phyloP scores from a whole-genome alignment of 768 basidiomycete species.

The Daedaleopsis sinensis region DNA sequence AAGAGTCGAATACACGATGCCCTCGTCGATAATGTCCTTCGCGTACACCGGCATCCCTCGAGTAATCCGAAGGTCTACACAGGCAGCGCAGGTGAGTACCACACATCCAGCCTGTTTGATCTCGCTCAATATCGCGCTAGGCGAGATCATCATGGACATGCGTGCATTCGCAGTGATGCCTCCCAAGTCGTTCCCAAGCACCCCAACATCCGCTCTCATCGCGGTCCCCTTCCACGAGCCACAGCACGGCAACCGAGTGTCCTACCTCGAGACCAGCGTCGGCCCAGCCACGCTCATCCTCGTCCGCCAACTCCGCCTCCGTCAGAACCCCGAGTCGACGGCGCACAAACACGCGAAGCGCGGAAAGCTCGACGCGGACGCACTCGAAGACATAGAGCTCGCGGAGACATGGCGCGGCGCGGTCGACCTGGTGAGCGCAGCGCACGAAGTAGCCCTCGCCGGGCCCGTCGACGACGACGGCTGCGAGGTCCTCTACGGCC shows the following conservation, averaged over 20 bases:
- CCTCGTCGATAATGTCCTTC: constrained; percentile 18
- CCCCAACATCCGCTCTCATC: constrained; percentile 10
- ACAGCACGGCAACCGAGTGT: constrained; percentile 18
- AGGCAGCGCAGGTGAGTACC: constrained; percentile 26
- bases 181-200: constrained; percentile 10
- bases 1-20: constrained; percentile 21
- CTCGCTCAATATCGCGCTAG: constrained; percentile 6
- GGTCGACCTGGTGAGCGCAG: constrained; percentile 15
- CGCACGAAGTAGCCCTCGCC: constrained; percentile 14
- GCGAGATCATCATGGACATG: constrained; percentile 30
- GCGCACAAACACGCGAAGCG: constrained; percentile 11
- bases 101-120: neutral
- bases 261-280: constrained; percentile 34
- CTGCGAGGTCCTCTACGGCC: constrained; percentile 62
- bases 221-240: constrained; percentile 11
- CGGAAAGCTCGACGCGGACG: constrained; percentile 8
- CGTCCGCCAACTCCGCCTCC: constrained; percentile 21
- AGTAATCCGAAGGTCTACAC: constrained; percentile 21
- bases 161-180: constrained; percentile 12
- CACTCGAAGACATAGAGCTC: constrained; percentile 18
- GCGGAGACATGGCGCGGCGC: constrained; percentile 14
- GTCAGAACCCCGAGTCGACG: constrained; percentile 7
- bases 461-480: constrained; percentile 43
- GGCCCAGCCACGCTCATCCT: constrained; percentile 33
- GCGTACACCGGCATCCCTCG: constrained; percentile 27